Percentiles rank a stretch among this genome's conserved stretches.
These are phyloP conservation scores for Colletotrichum sp. DNA, from an alignment of 2,329 filamentous ascomycete genomes.

Conservation along the genomic window DNA sequence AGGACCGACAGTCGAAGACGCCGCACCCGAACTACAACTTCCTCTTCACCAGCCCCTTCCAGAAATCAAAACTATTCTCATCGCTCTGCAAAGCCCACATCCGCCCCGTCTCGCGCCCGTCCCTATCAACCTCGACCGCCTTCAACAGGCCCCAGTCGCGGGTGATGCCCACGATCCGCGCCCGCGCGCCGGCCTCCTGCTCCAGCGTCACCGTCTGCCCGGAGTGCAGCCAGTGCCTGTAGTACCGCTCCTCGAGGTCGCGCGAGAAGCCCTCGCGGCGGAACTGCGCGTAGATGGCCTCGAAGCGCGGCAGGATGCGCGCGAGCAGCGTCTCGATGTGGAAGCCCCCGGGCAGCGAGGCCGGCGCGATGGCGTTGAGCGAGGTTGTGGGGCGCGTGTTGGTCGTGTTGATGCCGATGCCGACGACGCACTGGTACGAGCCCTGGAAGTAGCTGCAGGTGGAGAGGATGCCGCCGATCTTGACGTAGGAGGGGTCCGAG, in stretches of 20 bases:
- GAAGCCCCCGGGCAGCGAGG: slow-evolving; percentile 52
- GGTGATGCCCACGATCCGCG: slow-evolving; percentile 85
- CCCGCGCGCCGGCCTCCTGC: slow-evolving; percentile 75
- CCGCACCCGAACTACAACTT: slow-evolving; percentile 70
- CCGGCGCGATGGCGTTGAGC: slow-evolving; percentile 73
- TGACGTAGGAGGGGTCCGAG: slow-evolving; percentile 67
- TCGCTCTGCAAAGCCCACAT: slow-evolving; percentile 90
- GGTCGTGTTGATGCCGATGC: slow-evolving; percentile 84
- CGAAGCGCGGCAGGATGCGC: slow-evolving; percentile 78
- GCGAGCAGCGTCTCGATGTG: slow-evolving; percentile 83
- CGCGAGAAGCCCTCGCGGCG: slow-evolving; percentile 75
- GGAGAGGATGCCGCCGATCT: slow-evolving; percentile 92
- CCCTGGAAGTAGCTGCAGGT: slow-evolving; percentile 82
- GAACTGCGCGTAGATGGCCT: slow-evolving; percentile 79
- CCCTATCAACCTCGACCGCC: slow-evolving; percentile 81
- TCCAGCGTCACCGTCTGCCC: slow-evolving; percentile 77
- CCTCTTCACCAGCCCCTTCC: slow-evolving; percentile 82
- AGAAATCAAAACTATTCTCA: slow-evolving; percentile 98
- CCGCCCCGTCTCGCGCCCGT: slow-evolving; percentile 77
- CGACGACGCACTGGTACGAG: slow-evolving; percentile 84
- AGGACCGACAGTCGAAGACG: too few relatives aligned
- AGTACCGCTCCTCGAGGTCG: slow-evolving; percentile 78
- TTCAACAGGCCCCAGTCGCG: slow-evolving; percentile 87
- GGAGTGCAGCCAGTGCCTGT: slow-evolving; percentile 84
- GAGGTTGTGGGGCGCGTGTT: slow-evolving; percentile 89